Evolutionary conservation across 352 stramenopile genomes (phyloP).

Genomic region (Phytopythium montanum): DNA sequence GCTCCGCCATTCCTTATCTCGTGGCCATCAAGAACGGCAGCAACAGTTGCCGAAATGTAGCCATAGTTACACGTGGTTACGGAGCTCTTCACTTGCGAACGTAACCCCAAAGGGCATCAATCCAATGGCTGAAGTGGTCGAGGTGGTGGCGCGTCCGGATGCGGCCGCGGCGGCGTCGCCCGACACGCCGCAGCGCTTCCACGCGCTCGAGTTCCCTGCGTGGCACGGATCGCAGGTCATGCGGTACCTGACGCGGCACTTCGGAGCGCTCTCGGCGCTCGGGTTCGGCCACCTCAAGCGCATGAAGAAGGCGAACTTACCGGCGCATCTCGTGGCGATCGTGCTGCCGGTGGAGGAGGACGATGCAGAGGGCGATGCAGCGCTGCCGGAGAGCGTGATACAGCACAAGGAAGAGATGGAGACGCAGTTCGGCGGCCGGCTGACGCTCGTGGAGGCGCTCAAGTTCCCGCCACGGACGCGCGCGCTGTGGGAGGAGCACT

Average conservation of each 20-base stretch:
- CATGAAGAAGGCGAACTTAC: conserved; percentile 56
- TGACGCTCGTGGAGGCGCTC: conserved; percentile 48
- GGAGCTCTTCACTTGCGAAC: not conserved
- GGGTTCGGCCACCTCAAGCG: conserved; percentile 81
- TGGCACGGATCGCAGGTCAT: conserved; percentile 62
- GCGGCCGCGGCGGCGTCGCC: conserved; percentile 14
- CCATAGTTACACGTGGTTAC: not conserved
- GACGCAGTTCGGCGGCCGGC: conserved; percentile 37
- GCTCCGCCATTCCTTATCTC: too few species aligned
- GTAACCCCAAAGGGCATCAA: not conserved
- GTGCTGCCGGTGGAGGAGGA: conserved; percentile 26
- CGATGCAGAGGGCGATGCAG: conserved; percentile 3
- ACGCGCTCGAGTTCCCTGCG: conserved; percentile 65
- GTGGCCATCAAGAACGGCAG: too few species aligned
- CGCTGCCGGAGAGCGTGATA: conserved; percentile 5
- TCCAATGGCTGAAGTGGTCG: conserved; percentile 13
- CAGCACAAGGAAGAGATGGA: conserved; percentile 16
- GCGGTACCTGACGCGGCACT: conserved; percentile 44
- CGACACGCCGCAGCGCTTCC: conserved; percentile 63
- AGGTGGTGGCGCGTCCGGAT: conserved; percentile 36
- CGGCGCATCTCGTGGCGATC: conserved; percentile 43
- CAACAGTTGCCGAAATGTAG: not conserved
- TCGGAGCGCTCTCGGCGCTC: conserved; percentile 50
- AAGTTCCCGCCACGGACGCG: conserved; percentile 51
- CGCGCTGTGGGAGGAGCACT: conserved; percentile 56